Conservation (phyloP, 2,329 filamentous ascomycete species). For the Coleophoma crateriformis region DNA sequence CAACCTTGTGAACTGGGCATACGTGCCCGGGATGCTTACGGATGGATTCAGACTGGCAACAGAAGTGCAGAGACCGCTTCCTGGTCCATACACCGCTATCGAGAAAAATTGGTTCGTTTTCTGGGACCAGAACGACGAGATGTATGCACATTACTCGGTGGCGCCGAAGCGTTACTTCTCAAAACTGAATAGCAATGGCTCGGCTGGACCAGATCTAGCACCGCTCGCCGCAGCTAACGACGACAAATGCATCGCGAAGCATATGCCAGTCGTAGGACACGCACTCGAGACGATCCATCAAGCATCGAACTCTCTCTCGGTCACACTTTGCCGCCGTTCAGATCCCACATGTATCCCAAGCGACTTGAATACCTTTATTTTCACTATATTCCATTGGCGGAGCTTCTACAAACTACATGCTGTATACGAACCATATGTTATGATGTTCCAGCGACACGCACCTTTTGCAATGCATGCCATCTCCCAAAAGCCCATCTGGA, state of each 20-base stretch:
- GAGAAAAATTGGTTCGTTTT: slow-evolving; percentile 62
- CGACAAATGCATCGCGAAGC: slow-evolving; percentile 37
- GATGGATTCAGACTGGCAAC: slow-evolving; percentile 28
- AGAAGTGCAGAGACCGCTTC: slow-evolving; percentile 43
- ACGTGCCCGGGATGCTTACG: slow-evolving; percentile 14
- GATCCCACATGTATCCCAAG: slow-evolving; percentile 37
- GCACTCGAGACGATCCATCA: slow-evolving; percentile 42
- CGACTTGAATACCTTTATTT: slow-evolving; percentile 46
- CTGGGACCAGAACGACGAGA: slow-evolving; percentile 42
- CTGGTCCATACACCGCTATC: slow-evolving; percentile 31
- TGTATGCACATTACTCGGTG: slow-evolving; percentile 49
- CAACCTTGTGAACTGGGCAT: slow-evolving; percentile 38
- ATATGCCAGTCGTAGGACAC: slow-evolving; percentile 37
- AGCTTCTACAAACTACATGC: slow-evolving; percentile 39
- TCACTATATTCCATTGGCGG: slow-evolving; percentile 52
- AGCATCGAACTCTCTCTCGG: slow-evolving; percentile 50
- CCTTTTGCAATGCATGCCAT: slow-evolving; percentile 47
- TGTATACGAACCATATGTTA: slow-evolving; percentile 49
- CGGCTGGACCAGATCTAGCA: slow-evolving; percentile 41
- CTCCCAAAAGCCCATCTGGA: slow-evolving; percentile 47
- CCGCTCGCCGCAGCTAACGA: slow-evolving; percentile 31
- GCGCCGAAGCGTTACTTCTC: slow-evolving; percentile 45
- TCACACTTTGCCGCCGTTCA: slow-evolving; percentile 46
- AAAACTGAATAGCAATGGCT: slow-evolving; percentile 36
- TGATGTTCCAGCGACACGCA: slow-evolving; percentile 40